Percentiles rank a stretch among this genome's conserved stretches.
These are phyloP conservation scores for Asterochloris erici DNA, from an alignment of 139 green algal genomes.

Conservation along the genomic window DNA sequence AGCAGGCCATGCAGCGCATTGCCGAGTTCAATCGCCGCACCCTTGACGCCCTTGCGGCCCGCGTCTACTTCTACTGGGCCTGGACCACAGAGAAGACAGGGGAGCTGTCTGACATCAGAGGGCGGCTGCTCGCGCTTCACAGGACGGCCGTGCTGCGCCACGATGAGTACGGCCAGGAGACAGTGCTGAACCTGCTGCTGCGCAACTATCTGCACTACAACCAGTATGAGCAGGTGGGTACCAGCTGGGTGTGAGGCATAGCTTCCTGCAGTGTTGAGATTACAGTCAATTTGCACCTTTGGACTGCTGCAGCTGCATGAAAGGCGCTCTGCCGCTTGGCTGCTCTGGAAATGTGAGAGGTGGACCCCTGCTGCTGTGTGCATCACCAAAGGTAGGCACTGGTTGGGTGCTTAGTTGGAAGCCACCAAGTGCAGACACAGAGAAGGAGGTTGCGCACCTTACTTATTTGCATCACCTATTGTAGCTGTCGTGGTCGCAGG, in stretches of 20 bases:
- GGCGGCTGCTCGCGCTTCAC: conserved; percentile 81
- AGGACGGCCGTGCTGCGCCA: conserved; percentile 87
- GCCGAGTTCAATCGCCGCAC: conserved; percentile 83
- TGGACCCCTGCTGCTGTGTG: no score
- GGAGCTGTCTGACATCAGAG: conserved; percentile 70
- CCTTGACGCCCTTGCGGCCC: conserved; percentile 83
- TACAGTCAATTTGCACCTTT: no score
- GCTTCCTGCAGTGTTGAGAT: background rate
- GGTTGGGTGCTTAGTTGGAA: no score
- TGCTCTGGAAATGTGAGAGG: no score
- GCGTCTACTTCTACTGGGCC: conserved; percentile 92
- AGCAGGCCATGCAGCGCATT: conserved; percentile 54
- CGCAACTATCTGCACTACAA: conserved; percentile 95
- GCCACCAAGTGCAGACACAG: no score
- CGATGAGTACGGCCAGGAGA: conserved; percentile 92
- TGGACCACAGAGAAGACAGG: conserved; percentile 70
- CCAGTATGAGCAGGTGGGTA: conserved; percentile 90
- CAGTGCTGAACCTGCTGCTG: conserved; percentile 95
- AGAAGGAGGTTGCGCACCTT: no score
- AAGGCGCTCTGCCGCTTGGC: no score
- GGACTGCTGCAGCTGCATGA: no score
- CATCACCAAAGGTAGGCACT: no score
- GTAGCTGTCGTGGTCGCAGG: no score
- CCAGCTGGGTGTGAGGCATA: background rate
- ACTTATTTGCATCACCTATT: no score